Conservation (phyloP, 352 stramenopile species). For the Pythium plurisporium region DNA sequence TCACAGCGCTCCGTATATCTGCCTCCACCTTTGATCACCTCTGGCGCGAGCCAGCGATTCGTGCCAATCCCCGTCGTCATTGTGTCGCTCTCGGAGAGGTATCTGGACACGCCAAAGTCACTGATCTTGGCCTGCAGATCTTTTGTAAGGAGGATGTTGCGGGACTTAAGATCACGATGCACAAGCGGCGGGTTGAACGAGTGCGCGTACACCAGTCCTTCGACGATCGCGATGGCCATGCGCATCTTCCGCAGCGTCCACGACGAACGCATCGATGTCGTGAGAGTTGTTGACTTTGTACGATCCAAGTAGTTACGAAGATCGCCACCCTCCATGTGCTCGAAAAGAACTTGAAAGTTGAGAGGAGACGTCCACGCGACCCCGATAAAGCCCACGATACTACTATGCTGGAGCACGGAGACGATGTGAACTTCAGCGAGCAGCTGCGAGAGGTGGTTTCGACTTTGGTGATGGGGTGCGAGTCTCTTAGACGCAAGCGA, state of each 20-base stretch:
- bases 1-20: conserved; percentile 24
- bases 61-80: conserved; percentile 4
- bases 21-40: background rate
- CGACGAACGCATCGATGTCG: too few species aligned
- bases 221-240: background rate
- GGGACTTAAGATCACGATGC: background rate
- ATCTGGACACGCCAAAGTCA: conserved; percentile 1
- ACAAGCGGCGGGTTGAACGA: conserved; percentile 1
- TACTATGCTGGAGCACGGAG: background rate
- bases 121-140: background rate
- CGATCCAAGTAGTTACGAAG: background rate
- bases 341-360: background rate
- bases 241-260: background rate
- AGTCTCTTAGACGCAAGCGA: background rate
- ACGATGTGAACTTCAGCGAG: background rate
- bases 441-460: background rate
- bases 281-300: background rate
- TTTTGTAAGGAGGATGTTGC: background rate
- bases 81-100: background rate
- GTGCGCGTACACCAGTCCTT: background rate
- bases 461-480: background rate
- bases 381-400: background rate
- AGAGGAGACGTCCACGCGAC: background rate
- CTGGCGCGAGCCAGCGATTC: background rate
- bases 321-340: background rate